Evolutionary conservation across 202 grass and related monocot species (phyloP).

Genomic region (Zoysia matrella): DNA sequence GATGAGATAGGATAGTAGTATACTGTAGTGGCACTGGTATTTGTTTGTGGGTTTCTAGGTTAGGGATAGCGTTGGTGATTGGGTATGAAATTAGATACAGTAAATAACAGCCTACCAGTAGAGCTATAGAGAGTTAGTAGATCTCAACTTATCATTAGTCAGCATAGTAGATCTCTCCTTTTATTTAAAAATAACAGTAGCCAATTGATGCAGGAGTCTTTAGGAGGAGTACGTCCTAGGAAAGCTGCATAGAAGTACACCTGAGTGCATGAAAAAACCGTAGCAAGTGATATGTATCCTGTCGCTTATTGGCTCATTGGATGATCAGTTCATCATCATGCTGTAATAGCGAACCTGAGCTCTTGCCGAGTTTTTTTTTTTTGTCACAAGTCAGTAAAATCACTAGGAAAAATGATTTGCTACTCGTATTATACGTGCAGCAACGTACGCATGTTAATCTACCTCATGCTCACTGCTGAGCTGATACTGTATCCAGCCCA

Average conservation of each 20-base stretch:
- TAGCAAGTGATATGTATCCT: background rate
- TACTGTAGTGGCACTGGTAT: background rate
- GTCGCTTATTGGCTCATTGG: background rate
- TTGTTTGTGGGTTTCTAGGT: constrained; percentile 8
- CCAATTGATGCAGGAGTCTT: background rate
- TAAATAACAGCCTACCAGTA: background rate
- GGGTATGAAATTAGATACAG: background rate
- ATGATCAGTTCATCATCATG: background rate
- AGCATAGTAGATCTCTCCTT: background rate
- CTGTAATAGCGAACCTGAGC: background rate
- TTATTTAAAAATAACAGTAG: background rate
- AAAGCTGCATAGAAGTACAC: background rate
- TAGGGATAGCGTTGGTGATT: constrained; percentile 43
- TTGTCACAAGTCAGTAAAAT: background rate
- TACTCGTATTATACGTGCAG: background rate
- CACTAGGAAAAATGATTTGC: background rate
- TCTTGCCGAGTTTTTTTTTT: background rate
- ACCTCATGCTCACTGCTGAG: background rate
- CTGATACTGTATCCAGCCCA: background rate
- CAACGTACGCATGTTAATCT: background rate
- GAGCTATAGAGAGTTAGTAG: background rate
- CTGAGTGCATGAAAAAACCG: background rate
- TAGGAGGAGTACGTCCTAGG: background rate
- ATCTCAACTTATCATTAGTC: background rate
- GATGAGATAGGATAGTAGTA: background rate